These are phyloP conservation scores for Penicillium vulpinum DNA, from an alignment of 2,329 filamentous ascomycete species.

Conservation along the genomic window DNA sequence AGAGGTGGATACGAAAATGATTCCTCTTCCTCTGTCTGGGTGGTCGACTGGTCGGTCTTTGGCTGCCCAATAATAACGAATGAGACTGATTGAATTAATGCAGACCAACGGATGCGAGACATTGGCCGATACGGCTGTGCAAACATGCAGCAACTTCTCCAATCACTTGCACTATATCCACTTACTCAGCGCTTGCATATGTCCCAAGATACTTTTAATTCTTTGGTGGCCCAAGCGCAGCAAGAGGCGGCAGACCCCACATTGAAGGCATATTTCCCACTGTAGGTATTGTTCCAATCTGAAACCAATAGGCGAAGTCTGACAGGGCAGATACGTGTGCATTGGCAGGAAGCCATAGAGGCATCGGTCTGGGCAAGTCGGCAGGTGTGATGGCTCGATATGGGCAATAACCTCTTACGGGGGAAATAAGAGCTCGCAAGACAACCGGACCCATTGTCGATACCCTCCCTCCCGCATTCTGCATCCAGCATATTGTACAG, in stretches of 20 bases:
- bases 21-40: conserved; percentile 67
- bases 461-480: neutral
- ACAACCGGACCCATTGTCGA: neutral
- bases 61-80: neutral
- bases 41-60: conserved; percentile 64
- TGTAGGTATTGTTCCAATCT: conserved; percentile 35
- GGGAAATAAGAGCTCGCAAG: neutral
- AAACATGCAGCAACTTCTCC: conserved; percentile 41
- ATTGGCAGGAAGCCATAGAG: conserved; percentile 42
- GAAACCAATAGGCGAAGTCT: conserved; percentile 8
- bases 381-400: neutral
- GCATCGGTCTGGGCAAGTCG: neutral
- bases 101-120: conserved; percentile 44
- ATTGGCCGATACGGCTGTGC: conserved; percentile 45
- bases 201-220: conserved; percentile 39
- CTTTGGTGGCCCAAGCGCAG: conserved; percentile 39
- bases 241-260: conserved; percentile 39
- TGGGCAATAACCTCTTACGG: neutral
- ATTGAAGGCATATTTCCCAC: conserved; percentile 48
- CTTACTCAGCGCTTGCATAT: conserved; percentile 46
- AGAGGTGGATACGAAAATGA: conserved; percentile 65
- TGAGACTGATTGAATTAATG: conserved; percentile 28
- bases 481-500: conserved; percentile 4
- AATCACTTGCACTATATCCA: conserved; percentile 46
- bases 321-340: conserved; percentile 42